Base-by-base conservation (phyloP, 2,329 filamentous ascomycete genomes). In the Alternaria arbusti region DNA sequence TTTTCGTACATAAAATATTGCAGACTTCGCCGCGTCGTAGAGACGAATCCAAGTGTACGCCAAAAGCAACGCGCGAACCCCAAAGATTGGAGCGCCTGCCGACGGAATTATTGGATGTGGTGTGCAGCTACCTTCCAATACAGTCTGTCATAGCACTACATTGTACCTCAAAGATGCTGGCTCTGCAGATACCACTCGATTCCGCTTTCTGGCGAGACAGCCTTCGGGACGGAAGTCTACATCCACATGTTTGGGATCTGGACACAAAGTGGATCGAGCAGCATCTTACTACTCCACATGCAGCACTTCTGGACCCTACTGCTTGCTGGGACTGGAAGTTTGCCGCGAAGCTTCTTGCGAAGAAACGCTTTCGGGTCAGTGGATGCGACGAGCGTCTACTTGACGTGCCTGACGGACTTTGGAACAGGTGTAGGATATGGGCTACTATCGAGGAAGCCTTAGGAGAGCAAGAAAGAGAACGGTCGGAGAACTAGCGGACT, bases 361-460 rank as follows among this genome's bases (percentile, higher is more conserved):
- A 26, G 20, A 67, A 67, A 15, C 58, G 59, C n/a, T 67, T 67
- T n/a, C 64, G 65, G 6, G 36, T 66, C 5, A 58, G 49, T 22
- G 61, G 54, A 15, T 51, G 55, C 3, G 68, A 74, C 23, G 30
- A 56, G 13, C 55, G 63, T 17, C 47, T 70, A 5, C 59, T 57
- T 4, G 61, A 65, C 15, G 17, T 72, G 15, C 71, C 71, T 1
- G 56, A 65, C 13, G 69, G 70, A 15, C 63, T 73, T 28, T 74
- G 70, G 72, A 74, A 76, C 51, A 60, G 74, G 45, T 70, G 68
- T 28, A 66, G 74, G 25, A 74, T 76, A 11, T 75, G 73, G 74
- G 66, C 57, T 20, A 70, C 69, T 22, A 54, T 74, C 7, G 65
- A 71, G 54, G 65, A 71, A 47, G 72, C 57, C 5, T 26, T 68